Conservation (phyloP, 805 yeast species). For the Zygotorulaspora florentina region DNA sequence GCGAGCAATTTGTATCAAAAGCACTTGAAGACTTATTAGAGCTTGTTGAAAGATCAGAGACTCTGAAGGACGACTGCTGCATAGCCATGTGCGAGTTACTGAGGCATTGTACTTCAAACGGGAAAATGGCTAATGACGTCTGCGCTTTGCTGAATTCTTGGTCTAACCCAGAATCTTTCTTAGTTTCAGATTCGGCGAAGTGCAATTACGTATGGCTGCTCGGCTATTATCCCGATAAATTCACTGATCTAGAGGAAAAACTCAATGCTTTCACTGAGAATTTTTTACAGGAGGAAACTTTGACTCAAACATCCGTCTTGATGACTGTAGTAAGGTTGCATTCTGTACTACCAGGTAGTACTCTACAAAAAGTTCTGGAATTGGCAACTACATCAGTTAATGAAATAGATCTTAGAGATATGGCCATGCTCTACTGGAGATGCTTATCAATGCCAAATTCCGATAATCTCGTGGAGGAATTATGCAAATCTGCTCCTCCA, state of each 20-base stretch:
- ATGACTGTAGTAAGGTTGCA: slow-evolving; percentile 59
- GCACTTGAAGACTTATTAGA: slow-evolving; percentile 59
- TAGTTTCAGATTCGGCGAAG: slow-evolving; percentile 45
- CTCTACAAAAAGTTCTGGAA: slow-evolving; percentile 57
- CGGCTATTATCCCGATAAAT: slow-evolving; percentile 65
- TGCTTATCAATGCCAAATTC: slow-evolving; percentile 48
- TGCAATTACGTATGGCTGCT: slow-evolving; percentile 61
- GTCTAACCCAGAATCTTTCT: slow-evolving; percentile 42
- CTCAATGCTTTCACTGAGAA: slow-evolving; percentile 45
- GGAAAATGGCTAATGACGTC: slow-evolving; percentile 22
- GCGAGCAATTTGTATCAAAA: slow-evolving; percentile 45
- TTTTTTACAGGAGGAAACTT: slow-evolving; percentile 56
- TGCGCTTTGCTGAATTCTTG: slow-evolving; percentile 37
- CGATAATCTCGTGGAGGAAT: slow-evolving; percentile 24
- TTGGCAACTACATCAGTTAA: slow-evolving; percentile 61
- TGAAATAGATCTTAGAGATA: slow-evolving; percentile 74
- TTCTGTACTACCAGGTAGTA: slow-evolving; percentile 40
- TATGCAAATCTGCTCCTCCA: slow-evolving; percentile 49
- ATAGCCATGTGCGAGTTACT: slow-evolving; percentile 60
- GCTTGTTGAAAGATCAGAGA: slow-evolving; percentile 57
- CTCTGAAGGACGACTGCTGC: slow-evolving; percentile 57
- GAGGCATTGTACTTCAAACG: slow-evolving; percentile 55
- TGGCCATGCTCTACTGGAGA: slow-evolving; percentile 79
- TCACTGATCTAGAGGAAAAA: slow-evolving; percentile 48
- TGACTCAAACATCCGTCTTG: slow-evolving; percentile 55